Evolutionary conservation across 495 filamentous ascomycete species (phyloP).

Genomic region (Daldinia grandis): DNA sequence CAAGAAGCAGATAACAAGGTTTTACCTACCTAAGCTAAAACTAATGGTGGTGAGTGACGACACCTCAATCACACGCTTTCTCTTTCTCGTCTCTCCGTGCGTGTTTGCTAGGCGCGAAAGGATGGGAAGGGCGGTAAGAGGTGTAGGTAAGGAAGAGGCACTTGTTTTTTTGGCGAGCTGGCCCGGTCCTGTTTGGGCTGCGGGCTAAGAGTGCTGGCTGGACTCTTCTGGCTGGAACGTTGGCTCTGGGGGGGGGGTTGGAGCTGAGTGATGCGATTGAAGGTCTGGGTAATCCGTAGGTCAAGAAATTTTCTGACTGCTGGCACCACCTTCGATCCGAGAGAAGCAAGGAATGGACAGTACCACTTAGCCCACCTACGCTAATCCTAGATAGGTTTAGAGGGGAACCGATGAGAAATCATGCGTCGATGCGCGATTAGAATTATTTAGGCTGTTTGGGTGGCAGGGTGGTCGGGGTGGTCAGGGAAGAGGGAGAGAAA

Average conservation of each 20-base stretch:
- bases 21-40: conserved; percentile 40
- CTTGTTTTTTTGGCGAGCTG: conserved; percentile 37
- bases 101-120: conserved; percentile 31
- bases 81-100: conserved; percentile 10
- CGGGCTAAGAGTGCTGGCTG: conserved; percentile 21
- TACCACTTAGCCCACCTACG: conserved; percentile 29
- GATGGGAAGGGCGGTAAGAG: conserved; percentile 29
- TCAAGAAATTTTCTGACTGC: conserved; percentile 39
- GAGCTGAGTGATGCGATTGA: conserved; percentile 26
- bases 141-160: conserved; percentile 30
- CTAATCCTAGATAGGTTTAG: conserved; percentile 31
- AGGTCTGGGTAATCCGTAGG: conserved; percentile 36
- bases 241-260: conserved; percentile 4
- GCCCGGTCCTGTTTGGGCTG: conserved; percentile 29
- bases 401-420: conserved; percentile 30
- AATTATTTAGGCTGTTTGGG: conserved; percentile 15
- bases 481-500: conserved; percentile 4
- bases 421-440: conserved; percentile 40
- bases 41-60: conserved; percentile 36
- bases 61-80: conserved; percentile 1
- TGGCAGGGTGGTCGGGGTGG: conserved; percentile 8
- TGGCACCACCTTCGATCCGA: conserved; percentile 27
- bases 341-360: conserved; percentile 29
- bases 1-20: conserved; percentile 22
- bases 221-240: background rate